Percentiles rank a stretch among this genome's conserved stretches.
Evolutionary conservation across 192 early-diverging fungal genomes (phyloP).

Genomic region (Umbelopsis ramanniana): DNA sequence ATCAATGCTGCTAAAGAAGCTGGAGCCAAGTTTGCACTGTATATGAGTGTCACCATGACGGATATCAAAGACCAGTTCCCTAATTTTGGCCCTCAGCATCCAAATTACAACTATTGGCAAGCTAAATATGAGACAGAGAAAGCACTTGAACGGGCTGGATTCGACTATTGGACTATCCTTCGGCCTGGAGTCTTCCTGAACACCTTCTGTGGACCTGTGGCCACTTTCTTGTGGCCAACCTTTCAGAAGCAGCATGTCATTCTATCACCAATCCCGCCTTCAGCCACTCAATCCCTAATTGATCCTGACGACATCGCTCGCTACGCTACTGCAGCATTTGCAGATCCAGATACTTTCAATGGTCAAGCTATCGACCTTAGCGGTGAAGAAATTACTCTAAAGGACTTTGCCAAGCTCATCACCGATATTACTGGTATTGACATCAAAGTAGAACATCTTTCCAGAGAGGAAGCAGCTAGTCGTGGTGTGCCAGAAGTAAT

Average conservation of each 20-base stretch:
- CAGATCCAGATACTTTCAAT: constrained; percentile 13
- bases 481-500: not conserved
- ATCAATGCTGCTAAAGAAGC: constrained; percentile 1
- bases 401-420: constrained; percentile 3
- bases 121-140: constrained; percentile 1
- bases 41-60: not conserved
- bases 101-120: constrained; percentile 4
- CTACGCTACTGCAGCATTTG: not conserved
- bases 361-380: not conserved
- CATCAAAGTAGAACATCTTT: not conserved
- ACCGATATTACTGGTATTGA: not conserved
- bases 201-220: not conserved
- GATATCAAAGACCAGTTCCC: constrained; percentile 1
- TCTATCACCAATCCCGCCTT: not conserved
- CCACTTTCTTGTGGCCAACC: not conserved
- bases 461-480: not conserved
- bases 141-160: not conserved
- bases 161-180: constrained; percentile 16
- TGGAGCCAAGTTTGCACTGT: constrained; percentile 7
- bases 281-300: not conserved
- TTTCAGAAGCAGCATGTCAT: not conserved
- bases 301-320: not conserved
- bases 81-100: not conserved
- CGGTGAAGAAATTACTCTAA: not conserved
- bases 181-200: not conserved